phyloP scores from a whole-genome alignment of 768 basidiomycete species.

The Termitomyces sp. region DNA sequence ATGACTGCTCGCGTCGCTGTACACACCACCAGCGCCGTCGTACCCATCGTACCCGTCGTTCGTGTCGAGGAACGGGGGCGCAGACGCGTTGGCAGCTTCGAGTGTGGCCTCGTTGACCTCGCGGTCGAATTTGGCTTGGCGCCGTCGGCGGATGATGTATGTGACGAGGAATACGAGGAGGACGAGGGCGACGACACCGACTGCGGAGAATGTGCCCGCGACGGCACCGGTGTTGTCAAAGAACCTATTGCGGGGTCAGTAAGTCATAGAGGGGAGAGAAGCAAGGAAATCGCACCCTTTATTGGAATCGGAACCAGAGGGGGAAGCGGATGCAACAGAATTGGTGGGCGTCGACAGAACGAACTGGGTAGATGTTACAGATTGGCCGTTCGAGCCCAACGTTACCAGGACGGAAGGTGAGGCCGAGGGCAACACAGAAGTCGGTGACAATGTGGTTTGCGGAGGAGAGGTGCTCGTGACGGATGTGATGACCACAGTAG shows the following conservation, averaged over 20 bases:
- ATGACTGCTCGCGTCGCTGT: background rate
- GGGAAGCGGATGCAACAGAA: background rate
- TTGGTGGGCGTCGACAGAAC: background rate
- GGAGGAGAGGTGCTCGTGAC: background rate
- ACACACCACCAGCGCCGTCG: background rate
- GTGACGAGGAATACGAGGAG: constrained; percentile 46
- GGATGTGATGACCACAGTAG: background rate
- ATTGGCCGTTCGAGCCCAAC: accelerated
- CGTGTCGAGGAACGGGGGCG: constrained; percentile 48
- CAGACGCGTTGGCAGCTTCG: constrained; percentile 41
- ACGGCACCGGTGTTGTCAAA: constrained; percentile 72
- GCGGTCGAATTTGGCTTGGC: constrained; percentile 58
- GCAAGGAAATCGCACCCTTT: background rate
- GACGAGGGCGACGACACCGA: constrained; percentile 51
- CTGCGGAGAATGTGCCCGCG: constrained; percentile 64
- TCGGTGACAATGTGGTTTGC: background rate
- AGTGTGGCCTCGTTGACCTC: constrained; percentile 56
- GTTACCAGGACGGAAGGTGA: background rate
- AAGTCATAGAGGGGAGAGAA: background rate
- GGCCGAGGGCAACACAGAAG: background rate
- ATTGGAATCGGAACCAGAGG: background rate
- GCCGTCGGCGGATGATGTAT: constrained; percentile 55
- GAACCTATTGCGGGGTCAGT: constrained; percentile 36
- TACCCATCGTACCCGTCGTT: constrained; percentile 27
- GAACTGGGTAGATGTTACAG: background rate